phyloP scores from a whole-genome alignment of 2,329 filamentous ascomycete genomes.

The Neofusicoccum laricinum region DNA sequence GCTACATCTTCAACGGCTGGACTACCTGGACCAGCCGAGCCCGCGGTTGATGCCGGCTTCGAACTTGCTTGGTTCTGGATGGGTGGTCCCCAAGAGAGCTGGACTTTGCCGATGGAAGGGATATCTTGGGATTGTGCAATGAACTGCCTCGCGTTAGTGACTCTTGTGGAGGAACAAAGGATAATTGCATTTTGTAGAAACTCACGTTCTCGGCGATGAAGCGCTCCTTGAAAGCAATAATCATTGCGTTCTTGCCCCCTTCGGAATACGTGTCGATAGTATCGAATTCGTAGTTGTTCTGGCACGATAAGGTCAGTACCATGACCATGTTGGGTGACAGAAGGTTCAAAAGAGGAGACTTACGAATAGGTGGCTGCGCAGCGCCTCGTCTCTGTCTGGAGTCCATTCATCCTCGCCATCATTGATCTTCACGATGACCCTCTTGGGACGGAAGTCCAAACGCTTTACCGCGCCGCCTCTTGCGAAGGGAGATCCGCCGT shows the following conservation, averaged over 20 bases:
- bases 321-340: not conserved
- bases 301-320: conserved; percentile 15
- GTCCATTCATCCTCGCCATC: conserved; percentile 61
- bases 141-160: conserved; percentile 34
- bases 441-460: conserved; percentile 73
- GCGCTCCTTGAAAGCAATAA: conserved; percentile 44
- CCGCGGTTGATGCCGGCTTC: conserved; percentile 13
- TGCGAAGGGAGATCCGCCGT: conserved; percentile 32
- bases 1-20: not conserved
- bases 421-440: conserved; percentile 54
- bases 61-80: not conserved
- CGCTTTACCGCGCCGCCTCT: conserved; percentile 55
- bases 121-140: conserved; percentile 54
- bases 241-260: conserved; percentile 33
- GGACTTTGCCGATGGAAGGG: conserved; percentile 62
- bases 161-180: not conserved
- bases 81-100: conserved; percentile 60
- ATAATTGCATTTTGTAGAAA: conserved; percentile 2
- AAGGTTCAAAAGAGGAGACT: conserved; percentile 2
- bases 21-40: not conserved
- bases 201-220: conserved; percentile 62
- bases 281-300: conserved; percentile 38
- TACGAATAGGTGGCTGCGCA: conserved; percentile 66
- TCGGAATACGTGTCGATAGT: conserved; percentile 39
- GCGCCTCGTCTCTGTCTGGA: conserved; percentile 60